Percentiles rank a stretch among this genome's conserved stretches.
phyloP scores from a whole-genome alignment of 2,329 filamentous ascomycete species.

The Aureobasidium sp. region DNA sequence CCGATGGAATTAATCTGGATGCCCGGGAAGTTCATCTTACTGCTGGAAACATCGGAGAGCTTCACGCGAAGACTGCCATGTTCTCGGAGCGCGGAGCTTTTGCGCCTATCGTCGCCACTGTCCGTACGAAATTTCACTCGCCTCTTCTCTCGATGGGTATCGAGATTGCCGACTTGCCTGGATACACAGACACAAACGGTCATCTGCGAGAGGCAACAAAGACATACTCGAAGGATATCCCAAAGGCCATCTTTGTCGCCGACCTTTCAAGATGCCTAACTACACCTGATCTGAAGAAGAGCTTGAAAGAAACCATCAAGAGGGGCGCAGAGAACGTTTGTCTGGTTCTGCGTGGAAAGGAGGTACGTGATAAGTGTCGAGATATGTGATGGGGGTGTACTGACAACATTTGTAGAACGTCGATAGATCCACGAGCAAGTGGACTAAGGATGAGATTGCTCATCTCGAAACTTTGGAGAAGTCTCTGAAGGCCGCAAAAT shows the following conservation, averaged over 20 bases:
- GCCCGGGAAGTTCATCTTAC: too few relatives aligned
- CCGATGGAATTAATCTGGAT: too few relatives aligned
- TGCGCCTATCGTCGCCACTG: background rate
- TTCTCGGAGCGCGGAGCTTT: background rate
- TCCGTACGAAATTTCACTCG: background rate
- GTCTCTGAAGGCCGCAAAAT: background rate
- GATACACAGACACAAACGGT: conserved; percentile 4
- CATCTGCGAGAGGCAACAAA: background rate
- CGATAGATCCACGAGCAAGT: background rate
- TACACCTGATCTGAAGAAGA: background rate
- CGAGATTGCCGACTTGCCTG: conserved; percentile 8
- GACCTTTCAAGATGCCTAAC: background rate
- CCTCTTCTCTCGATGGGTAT: conserved; percentile 1
- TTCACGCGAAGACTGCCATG: too few relatives aligned
- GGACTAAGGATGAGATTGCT: background rate
- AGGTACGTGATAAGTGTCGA: background rate
- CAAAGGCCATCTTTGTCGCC: background rate
- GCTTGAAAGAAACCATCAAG: background rate
- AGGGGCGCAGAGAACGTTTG: background rate
- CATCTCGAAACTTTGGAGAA: background rate
- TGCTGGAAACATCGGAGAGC: too few relatives aligned
- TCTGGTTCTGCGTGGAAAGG: background rate
- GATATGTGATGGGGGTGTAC: too few relatives aligned
- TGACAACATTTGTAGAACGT: too few relatives aligned
- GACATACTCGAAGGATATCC: background rate